A percentile compares a stretch with the other conserved stretches of the same genome.
Evolutionary conservation across 2,329 filamentous ascomycete genomes (phyloP).

Genomic region (Beauveria asiatica): DNA sequence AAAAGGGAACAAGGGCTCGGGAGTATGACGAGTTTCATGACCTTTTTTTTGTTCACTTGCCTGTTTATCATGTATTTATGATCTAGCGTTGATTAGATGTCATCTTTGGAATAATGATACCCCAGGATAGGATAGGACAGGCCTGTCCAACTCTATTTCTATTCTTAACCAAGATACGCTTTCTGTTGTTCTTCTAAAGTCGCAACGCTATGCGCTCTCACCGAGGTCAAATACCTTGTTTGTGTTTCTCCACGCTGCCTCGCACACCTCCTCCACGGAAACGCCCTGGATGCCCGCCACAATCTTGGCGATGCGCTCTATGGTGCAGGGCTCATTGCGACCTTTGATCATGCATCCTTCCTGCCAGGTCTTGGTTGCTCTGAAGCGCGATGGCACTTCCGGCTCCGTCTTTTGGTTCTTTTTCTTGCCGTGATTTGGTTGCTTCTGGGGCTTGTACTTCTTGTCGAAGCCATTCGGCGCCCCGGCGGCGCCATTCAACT

Average conservation of each 20-base stretch:
- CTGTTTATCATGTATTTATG: background rate
- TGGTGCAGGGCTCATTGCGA: slow-evolving; percentile 84
- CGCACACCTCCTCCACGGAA: slow-evolving; percentile 70
- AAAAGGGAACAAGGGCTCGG: slow-evolving; percentile 47
- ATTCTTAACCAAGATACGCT: background rate
- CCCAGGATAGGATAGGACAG: background rate
- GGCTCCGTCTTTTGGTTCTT: slow-evolving; percentile 49
- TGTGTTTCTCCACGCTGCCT: slow-evolving; percentile 79
- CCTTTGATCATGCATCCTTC: slow-evolving; percentile 88
- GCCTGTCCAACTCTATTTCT: slow-evolving; percentile 11
- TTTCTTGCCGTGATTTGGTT: slow-evolving; percentile 20
- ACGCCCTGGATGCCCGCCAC: slow-evolving; percentile 81
- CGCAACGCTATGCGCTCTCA: slow-evolving; percentile 25
- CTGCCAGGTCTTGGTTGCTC: slow-evolving; percentile 86
- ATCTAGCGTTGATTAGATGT: slow-evolving; percentile 2
- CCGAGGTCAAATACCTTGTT: slow-evolving; percentile 69
- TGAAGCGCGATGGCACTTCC: slow-evolving; percentile 64
- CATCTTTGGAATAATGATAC: slow-evolving; percentile 11
- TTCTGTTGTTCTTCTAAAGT: background rate
- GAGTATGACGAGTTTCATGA: slow-evolving; percentile 28
- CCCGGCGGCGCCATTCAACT: slow-evolving; percentile 12
- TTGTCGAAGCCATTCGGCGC: slow-evolving; percentile 13
- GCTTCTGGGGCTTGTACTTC: slow-evolving; percentile 26
- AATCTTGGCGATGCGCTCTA: slow-evolving; percentile 78
- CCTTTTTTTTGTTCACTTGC: background rate